These are phyloP conservation scores for Schizosaccharomyces japonicus DNA, from an alignment of 805 yeast species.

Conservation along the genomic window DNA sequence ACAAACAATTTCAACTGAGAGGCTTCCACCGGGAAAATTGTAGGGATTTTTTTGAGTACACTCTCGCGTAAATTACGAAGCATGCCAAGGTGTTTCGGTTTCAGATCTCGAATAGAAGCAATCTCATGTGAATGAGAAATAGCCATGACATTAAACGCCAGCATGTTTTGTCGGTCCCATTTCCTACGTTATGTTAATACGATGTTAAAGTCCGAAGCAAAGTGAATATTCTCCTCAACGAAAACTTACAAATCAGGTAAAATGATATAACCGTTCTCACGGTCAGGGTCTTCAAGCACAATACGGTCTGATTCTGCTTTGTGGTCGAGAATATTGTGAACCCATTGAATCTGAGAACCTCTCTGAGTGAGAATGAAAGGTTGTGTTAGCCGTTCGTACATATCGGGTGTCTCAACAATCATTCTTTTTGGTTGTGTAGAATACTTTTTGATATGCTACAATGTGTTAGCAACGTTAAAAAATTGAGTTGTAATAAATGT, in stretches of 20 bases:
- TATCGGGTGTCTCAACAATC: conserved; percentile 58
- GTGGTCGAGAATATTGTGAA: conserved; percentile 50
- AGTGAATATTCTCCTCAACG: too few relatives aligned
- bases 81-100: conserved; percentile 32
- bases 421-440: conserved; percentile 34
- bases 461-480: neutral
- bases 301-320: conserved; percentile 72
- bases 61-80: conserved; percentile 25
- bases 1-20: conserved; percentile 54
- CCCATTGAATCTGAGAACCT: conserved; percentile 73
- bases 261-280: conserved; percentile 36
- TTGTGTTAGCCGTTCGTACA: conserved; percentile 33
- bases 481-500: neutral
- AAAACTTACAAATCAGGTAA: conserved; percentile 57
- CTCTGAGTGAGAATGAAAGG: conserved; percentile 60
- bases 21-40: conserved; percentile 18
- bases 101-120: conserved; percentile 53
- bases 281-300: conserved; percentile 37
- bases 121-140: conserved; percentile 50
- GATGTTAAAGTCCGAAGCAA: too few relatives aligned
- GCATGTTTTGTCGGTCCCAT: conserved; percentile 63
- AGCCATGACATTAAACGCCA: conserved; percentile 51
- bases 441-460: conserved; percentile 51
- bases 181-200: conserved; percentile 19
- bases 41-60: conserved; percentile 26